Evolutionary conservation across 2,329 filamentous ascomycete species (phyloP), one percentile per base, ranked within the genome.

Genomic region (Talaromyces sp.): DNA sequence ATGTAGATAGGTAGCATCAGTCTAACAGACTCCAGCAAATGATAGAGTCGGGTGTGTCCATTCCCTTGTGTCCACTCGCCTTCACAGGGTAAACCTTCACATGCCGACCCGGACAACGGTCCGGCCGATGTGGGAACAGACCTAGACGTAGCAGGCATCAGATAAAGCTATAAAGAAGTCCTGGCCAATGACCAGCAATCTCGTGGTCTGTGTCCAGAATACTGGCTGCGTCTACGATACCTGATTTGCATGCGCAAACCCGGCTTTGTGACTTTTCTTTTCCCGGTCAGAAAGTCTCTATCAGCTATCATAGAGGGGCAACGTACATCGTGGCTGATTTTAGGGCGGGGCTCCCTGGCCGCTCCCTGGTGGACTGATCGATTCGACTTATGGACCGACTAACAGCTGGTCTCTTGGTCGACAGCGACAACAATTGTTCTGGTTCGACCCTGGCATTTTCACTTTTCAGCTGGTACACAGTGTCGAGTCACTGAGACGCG

Each of bases 341-440:
- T 57, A 57, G 41, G 61, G 61, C 50, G 61, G 61, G 61, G 61
- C 61, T 52, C 47, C 33, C 27, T 43, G 54, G 50, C 50, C 50
- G 50, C 22, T 16, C 16, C 31, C 52, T 56, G 52, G 22, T 56
- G 52, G 50, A 56, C 52, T 56, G 52, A 56, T 56, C 52, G 52
- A 39, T 54, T 54, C 31, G 35, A 41, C 52, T 56, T 37, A 56
- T 39, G 54, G 47, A 16, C 24, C 14, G 19, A 31, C 7, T 31
- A 43, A 43, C 3, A n/a, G 37, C 22, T 31, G 37, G 39, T 59
- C 56, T 58, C 8, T 16, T 27, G 56, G 13, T 59, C 33, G 52
- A 56, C 11, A 37, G 22, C 19, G 33, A 37, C 22, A 37, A 4
- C n/a, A 56, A 3, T 54, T 24, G 6, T 39, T 39, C 11, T 35